Conservation (phyloP, 2,329 filamentous ascomycete species). For the Clonostachys rosea region DNA sequence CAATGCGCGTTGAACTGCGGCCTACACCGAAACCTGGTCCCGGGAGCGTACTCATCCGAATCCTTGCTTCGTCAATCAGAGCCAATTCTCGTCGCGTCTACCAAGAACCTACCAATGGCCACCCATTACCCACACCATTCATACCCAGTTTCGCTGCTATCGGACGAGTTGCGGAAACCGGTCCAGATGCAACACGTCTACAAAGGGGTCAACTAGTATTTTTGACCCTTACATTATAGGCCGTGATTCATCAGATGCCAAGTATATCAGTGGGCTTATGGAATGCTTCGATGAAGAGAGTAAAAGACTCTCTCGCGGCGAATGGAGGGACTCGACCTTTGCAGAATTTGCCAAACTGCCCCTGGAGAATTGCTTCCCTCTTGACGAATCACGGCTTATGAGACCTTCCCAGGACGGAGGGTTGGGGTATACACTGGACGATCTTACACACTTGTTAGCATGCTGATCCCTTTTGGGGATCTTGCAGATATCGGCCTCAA, state of each 20-base stretch:
- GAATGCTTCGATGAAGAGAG: slow-evolving; percentile 13
- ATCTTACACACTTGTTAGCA: slow-evolving; percentile 1
- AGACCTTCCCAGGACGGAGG: background rate
- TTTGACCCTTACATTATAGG: slow-evolving; percentile 19
- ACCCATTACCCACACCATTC: too few relatives aligned
- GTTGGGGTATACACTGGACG: slow-evolving; percentile 9
- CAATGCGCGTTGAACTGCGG: too few relatives aligned
- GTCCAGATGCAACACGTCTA: slow-evolving; percentile 20
- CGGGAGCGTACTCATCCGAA: too few relatives aligned
- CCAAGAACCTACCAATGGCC: too few relatives aligned
- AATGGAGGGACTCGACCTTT: slow-evolving; percentile 23
- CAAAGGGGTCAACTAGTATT: slow-evolving; percentile 24
- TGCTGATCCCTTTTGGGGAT: slow-evolving; percentile 37
- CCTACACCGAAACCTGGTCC: too few relatives aligned
- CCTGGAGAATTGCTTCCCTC: slow-evolving; percentile 21
- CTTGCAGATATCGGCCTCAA: slow-evolving; percentile 31
- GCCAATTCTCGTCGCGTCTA: too few relatives aligned
- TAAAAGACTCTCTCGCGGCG: slow-evolving; percentile 14
- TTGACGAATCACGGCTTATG: slow-evolving; percentile 20
- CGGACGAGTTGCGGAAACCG: slow-evolving; percentile 24
- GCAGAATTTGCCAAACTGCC: slow-evolving; percentile 20
- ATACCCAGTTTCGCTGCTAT: slow-evolving; percentile 7
- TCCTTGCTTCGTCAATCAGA: too few relatives aligned
- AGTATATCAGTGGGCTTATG: slow-evolving; percentile 19
- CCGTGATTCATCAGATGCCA: slow-evolving; percentile 17